These are phyloP conservation scores for Ogataea dorogensis DNA, from an alignment of 805 yeast species.

Conservation along the genomic window DNA sequence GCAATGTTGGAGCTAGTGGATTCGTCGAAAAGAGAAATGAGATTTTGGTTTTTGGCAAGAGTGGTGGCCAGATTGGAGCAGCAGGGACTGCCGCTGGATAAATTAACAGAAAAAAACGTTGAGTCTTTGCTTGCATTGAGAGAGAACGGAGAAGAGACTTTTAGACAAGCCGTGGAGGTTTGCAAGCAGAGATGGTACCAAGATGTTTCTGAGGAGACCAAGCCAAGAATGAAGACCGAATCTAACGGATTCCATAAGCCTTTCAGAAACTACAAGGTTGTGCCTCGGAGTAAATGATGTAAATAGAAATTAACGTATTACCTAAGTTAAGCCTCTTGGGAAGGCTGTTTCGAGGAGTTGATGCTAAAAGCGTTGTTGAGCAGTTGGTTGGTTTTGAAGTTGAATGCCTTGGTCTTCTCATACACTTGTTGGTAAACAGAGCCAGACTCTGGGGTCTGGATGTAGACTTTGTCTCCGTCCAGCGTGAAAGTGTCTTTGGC, in stretches of 20 bases:
- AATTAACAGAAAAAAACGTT: constrained; percentile 56
- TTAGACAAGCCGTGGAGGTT: constrained; percentile 60
- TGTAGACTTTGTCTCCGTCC: constrained; percentile 45
- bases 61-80: constrained; percentile 76
- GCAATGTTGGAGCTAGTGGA: constrained; percentile 86
- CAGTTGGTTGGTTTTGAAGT: constrained; percentile 58
- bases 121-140: constrained; percentile 46
- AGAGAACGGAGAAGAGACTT: constrained; percentile 50
- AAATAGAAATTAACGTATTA: constrained; percentile 14
- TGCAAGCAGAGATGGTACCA: constrained; percentile 47
- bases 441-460: constrained; percentile 52
- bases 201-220: constrained; percentile 22
- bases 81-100: constrained; percentile 54
- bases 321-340: constrained; percentile 11
- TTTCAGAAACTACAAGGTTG: constrained; percentile 30
- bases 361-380: constrained; percentile 42
- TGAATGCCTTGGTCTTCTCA: constrained; percentile 64
- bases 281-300: constrained; percentile 28
- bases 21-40: constrained; percentile 53
- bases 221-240: constrained; percentile 32
- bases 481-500: constrained; percentile 38
- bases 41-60: constrained; percentile 76
- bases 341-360: constrained; percentile 17
- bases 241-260: constrained; percentile 33
- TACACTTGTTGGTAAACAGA: constrained; percentile 66